These are phyloP conservation scores for Lantana camara DNA, from an alignment of 257 asterid species.

Conservation along the genomic window DNA sequence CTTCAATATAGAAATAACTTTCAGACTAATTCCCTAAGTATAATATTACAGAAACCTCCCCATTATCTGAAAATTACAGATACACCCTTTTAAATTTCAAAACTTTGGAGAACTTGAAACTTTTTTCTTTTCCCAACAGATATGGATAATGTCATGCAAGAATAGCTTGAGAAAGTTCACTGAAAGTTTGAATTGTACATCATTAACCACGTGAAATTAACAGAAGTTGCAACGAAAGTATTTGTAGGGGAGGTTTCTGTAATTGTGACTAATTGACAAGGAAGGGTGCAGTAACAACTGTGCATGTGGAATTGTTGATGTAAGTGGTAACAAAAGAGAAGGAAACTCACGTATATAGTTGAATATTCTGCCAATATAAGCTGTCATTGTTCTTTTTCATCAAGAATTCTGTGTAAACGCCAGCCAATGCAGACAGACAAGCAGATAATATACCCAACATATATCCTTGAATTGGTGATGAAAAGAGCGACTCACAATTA, in stretches of 20 bases:
- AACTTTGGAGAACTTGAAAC: too few species aligned
- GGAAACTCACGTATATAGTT: constrained; percentile 77
- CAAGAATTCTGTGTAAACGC: constrained; percentile 97
- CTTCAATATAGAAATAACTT: constrained; percentile 23
- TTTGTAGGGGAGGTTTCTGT: neutral
- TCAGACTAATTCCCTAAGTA: neutral
- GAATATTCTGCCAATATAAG: constrained; percentile 95
- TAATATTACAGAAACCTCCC: too few species aligned
- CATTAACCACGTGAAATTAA: neutral
- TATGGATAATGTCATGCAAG: too few species aligned
- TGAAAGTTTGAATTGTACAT: too few species aligned
- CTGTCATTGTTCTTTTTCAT: constrained; percentile 99
- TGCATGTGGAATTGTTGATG: too few species aligned
- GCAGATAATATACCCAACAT: constrained; percentile 87
- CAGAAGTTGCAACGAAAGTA: neutral
- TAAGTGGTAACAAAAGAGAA: neutral
- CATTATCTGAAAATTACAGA: too few species aligned
- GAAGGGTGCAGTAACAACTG: constrained; percentile 11
- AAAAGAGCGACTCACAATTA: constrained; percentile 83
- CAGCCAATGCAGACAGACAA: constrained; percentile 94
- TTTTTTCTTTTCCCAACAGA: too few species aligned
- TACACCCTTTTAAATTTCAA: too few species aligned
- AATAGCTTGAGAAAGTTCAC: too few species aligned
- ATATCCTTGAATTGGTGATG: constrained; percentile 92
- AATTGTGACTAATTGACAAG: neutral